Base-by-base conservation (phyloP, 306 rosid genomes). In the Pterocarpus macrocarpus region DNA sequence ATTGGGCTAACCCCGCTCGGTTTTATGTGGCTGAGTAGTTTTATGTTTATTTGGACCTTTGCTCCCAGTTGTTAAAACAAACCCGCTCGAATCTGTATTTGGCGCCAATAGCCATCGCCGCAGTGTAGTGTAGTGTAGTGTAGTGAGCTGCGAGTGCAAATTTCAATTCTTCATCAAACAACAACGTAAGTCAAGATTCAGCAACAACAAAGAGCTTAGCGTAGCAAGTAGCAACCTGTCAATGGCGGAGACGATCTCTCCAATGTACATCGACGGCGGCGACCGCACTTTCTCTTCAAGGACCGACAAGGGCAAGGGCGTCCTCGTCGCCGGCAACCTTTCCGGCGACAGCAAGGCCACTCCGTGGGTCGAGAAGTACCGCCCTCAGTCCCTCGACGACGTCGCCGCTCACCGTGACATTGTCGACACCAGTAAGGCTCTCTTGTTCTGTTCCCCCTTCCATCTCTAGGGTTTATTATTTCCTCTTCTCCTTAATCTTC, bases 371-470 rank as follows among this genome's bases (percentile, higher is more conserved):
- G 97, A 95, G 83, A 95, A 93, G 80, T 93, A 88, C 83, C 98
- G 99, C 7, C 99, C 99, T 41, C 94, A 93, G 76, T 93, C 97
- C 82, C 97, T 95, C 57, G 92, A 87, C 33, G 98, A 93, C 72
- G 97, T 93, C 33, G 97, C 98, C 28, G 96, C 99, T 55, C 99
- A 95, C 85, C 97, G 99, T 22, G 99, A 95, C 90, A 95, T 95
- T 56, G 87, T 95, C n/a, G 96, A 93, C 75, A 95, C 99, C 69
- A 93, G 99, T 95, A 86, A 75, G 22, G 5, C 35, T 16, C 11
- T 64, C 6, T 53, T n/a, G 2, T 15, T 14, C 59, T 39, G 44
- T 45, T 28, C 59, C 33, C 52, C 43, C 34, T 78, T 76, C 63
- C 35, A 35, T 56, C 6, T 80, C 71, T 85, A 87, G 91, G 87